Base-by-base conservation (phyloP, 306 rosid genomes). In the Argentina anserina region DNA sequence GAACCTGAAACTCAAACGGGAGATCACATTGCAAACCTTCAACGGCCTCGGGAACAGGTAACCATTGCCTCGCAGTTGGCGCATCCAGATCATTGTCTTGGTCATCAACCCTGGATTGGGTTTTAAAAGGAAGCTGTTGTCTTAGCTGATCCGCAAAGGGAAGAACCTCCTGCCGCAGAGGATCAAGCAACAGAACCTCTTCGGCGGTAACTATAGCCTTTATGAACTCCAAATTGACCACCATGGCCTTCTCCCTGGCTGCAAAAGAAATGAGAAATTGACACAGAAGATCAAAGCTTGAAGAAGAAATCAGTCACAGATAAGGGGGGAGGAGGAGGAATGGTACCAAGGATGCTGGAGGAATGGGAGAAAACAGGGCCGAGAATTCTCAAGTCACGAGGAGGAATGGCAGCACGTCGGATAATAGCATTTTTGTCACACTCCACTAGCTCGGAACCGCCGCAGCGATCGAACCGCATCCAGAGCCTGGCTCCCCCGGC, bases 241-340 rank as follows among this genome's bases (percentile, higher is more conserved):
- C 96, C 96, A 94, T 94, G n/a, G 99, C 99, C 86, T 90, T 94
- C 81, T 94, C 99, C 84, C 99, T 79, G 2, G 85, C 87, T 82
- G 85, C 84, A 84, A 75, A 42, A 61, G 33, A 55, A 55, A 8
- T 37, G 29, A 50, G 26, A 25, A 52, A 9, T 53, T 53, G 9
- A 23, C 28, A 10, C 21, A n/a, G 11, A 52, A 52, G 29, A 52
- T 18, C 21, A 49, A 17, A 20, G 23, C 56, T 2, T 40, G 47
- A 52, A 50, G 4, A 52, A 21, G 17, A 25, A 3, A 10, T 25
- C 17, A 23, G 25, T 23, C 10, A 9, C 2, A 10, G 23, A 4
- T 5, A 1, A 17, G 53, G 5, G 13, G n/a, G n/a, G n/a, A n/a
- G n/a, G 9, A 9, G 21, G 47, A 42, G 47, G 47, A 5, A 42